Base-by-base conservation (phyloP, 352 stramenopile species). In the Globisporangium cylindrosporum region DNA sequence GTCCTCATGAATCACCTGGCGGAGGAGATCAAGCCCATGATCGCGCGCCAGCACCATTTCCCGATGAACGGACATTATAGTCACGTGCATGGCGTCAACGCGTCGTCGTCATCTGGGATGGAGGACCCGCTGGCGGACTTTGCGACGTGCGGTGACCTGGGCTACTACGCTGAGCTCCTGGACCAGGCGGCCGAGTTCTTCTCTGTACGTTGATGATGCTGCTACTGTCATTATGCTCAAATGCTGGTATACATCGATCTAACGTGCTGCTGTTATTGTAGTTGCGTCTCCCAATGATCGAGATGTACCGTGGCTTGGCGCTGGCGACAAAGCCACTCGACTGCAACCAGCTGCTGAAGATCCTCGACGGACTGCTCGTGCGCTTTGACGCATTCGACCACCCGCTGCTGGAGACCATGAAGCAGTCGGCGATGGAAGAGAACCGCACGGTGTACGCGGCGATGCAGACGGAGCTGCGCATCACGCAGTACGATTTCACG, bases 131-230 rank as follows among this genome's bases (percentile, higher is more conserved):
- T 81, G 56, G 72, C 73, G 66, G 78, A 81, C 32, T 64, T 80
- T 14, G 64, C 72, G 9, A 76, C 73, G 68, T 86, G 74, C 36
- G 84, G 83, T 12, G 83, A 93, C 46, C 77, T 93, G 71, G 76
- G 80, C 55, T 93, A 92, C 68, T 94, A 93, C 59, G 73, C 81
- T 24, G 81, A 89, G 59, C 71, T 94, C 43, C 78, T 94, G 0
- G 78, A 89, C 57, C 86, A 94, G 62, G 81, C 80, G 3, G 77
- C 86, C 9, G 79, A 90, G 62, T 94, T 94, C 57, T 93, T 94
- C 70, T 83, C 82, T 67, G 84, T 94, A 56, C 34, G 78, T 81
- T 25, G 7, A 12, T 20, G 56, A 8, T 34, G 27, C 20, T 62
- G 12, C 54, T 25, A n/a, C 4, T 34, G n/a, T 36, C 32, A 25